Conservation (phyloP, 345 rosid species). For the Pugionium dolabratum region DNA sequence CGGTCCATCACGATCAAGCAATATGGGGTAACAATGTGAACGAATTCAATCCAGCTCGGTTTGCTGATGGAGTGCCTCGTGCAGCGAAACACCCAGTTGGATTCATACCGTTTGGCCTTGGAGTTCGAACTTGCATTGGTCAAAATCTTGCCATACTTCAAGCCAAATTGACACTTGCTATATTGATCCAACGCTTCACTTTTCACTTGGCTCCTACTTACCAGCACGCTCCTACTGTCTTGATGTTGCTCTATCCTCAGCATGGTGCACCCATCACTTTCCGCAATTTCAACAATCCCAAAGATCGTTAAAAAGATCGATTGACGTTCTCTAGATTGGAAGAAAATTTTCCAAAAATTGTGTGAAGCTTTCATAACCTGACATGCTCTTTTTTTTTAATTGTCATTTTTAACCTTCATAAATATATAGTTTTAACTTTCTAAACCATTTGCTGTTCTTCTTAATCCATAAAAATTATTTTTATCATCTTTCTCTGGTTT, state of each 20-base stretch:
- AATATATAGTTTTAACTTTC: slow-evolving; percentile 39
- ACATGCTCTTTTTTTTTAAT: slow-evolving; percentile 17
- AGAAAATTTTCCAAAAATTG: too few relatives aligned
- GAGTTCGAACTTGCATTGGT: slow-evolving; percentile 73
- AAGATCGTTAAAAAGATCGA: slow-evolving; percentile 21
- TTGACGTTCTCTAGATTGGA: too few relatives aligned
- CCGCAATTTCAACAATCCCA: slow-evolving; percentile 33
- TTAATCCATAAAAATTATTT: background rate
- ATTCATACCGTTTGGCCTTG: slow-evolving; percentile 76
- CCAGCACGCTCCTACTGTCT: slow-evolving; percentile 73
- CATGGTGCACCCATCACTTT: slow-evolving; percentile 77
- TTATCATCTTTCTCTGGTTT: slow-evolving; percentile 1
- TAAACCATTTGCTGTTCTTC: background rate
- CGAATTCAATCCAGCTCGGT: slow-evolving; percentile 78
- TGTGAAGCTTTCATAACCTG: slow-evolving; percentile 35
- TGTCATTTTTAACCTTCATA: slow-evolving; percentile 38
- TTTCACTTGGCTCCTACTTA: slow-evolving; percentile 67
- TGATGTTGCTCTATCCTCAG: slow-evolving; percentile 72
- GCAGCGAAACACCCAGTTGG: slow-evolving; percentile 75
- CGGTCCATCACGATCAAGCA: slow-evolving; percentile 74
- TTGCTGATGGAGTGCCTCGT: slow-evolving; percentile 65
- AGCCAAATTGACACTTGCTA: slow-evolving; percentile 62
- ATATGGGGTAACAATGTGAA: slow-evolving; percentile 77
- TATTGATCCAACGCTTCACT: slow-evolving; percentile 67
- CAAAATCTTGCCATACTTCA: slow-evolving; percentile 80